These are phyloP conservation scores for Vitis hybrid DNA, from an alignment of 177 flowering plant genomes.

Conservation along the genomic window DNA sequence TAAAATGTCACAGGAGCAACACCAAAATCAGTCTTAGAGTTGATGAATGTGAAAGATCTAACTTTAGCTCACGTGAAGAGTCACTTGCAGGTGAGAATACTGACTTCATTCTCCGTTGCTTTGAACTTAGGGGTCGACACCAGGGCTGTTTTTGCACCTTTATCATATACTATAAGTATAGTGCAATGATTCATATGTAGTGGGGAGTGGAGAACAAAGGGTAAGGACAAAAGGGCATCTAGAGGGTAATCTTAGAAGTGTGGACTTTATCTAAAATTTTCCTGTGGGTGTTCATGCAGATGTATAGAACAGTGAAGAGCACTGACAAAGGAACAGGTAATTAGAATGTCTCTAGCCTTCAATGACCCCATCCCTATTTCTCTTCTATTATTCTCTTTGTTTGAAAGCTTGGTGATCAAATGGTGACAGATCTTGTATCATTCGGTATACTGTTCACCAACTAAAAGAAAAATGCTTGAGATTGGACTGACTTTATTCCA, in stretches of 20 bases:
- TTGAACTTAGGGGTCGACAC: conserved; percentile 12
- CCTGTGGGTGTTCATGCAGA: conserved; percentile 65
- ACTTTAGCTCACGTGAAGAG: conserved; percentile 99
- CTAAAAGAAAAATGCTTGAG: conserved; percentile 13
- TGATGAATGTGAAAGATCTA: conserved; percentile 99
- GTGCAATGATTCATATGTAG: conserved; percentile 18
- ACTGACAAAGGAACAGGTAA: conserved; percentile 91
- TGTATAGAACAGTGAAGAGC: conserved; percentile 99
- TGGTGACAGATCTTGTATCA: conserved; percentile 13
- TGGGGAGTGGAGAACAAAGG: conserved; percentile 29
- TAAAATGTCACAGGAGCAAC: conserved; percentile 73
- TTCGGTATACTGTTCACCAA: conserved; percentile 8
- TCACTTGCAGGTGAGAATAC: conserved; percentile 81
- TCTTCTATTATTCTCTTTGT: conserved; percentile 14
- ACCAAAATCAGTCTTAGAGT: conserved; percentile 93
- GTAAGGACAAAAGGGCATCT: conserved; percentile 68
- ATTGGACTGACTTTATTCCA: conserved; percentile 19
- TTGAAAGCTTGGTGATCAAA: conserved; percentile 8
- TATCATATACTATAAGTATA: conserved; percentile 6
- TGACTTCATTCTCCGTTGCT: conserved; percentile 6
- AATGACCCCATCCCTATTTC: background rate
- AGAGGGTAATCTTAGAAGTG: conserved; percentile 36
- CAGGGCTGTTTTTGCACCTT: conserved; percentile 3
- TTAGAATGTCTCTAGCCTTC: conserved; percentile 24
- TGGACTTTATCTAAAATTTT: conserved; percentile 27